Base-by-base conservation (phyloP, 257 asterid genomes). In the Paraleonurus japonicus region DNA sequence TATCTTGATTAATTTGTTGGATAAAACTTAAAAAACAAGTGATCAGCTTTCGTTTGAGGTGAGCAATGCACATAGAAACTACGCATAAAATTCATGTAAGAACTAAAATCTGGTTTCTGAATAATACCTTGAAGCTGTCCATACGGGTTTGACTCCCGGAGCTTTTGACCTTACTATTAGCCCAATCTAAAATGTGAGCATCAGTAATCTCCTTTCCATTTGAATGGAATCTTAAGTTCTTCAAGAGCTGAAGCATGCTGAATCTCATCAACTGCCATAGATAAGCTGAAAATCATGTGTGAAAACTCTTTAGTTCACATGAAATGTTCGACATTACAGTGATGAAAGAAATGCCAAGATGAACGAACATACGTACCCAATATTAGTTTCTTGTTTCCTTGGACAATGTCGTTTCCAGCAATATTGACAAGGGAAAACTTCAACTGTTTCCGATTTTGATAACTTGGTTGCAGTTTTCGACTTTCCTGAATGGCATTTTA, bases 401-500 rank as follows among this genome's bases (percentile, higher is more conserved):
- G 98, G 41, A 91, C 99, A n/a, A 91, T 84, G 78, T 89, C 99
- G 45, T 88, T 88, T 76, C 99, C 98, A 78, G 96, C 96, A 33
- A 94, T 79, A 73, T 89, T 94, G 57, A 94, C 99, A 15, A 94
- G 90, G 72, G 99, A 94, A 78, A 94, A 91, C 79, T 88, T 94
- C 84, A 91, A 78, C 64, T 91, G 95, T 79, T 84, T 89, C 80
- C 99, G n/a, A 94, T 88, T 81, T 84, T 91, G 85, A 94, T 85
- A 47, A 94, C 99, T 83, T 91, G 99, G 82, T 94, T 94, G 88
- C 96, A 92, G 47, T 92, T 92, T 80, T 92, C 98, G 47, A 92
- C 98, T 88, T 92, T 90, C 67, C 91, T 80, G 79, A 92, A 92
- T 65, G 96, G 99, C 99, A 88, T 89, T 81, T 88, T 86, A 63